Base-by-base conservation (phyloP, 768 basidiomycete genomes). In the Coprinopsis strossmayeri region DNA sequence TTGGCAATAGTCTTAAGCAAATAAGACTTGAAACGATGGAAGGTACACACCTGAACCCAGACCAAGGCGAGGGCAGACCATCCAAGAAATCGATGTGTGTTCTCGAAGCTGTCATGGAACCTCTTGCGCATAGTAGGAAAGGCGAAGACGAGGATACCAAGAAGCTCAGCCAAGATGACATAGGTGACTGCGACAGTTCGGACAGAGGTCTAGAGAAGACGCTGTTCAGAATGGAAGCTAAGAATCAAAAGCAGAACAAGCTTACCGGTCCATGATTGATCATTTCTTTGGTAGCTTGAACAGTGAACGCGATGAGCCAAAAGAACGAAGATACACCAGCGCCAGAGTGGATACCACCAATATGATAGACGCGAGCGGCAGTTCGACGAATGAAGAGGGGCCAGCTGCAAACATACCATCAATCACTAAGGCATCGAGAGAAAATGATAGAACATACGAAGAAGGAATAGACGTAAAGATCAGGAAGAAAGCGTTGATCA, bases 321-420 rank as follows among this genome's bases (percentile, higher is more conserved):
- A 78, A 66, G 2, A 74, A 64, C 1, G 73, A 75, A n/a, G 77
- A 73, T 7, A 73, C 66, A 1, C 72, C 77, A 45, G 69, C 66
- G 11, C 77, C 77, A 44, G 74, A 76, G 56, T 80, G 78, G 9
- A 73, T 72, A 54, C 78, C 78, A 26, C 77, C 78, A 50, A 76
- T 76, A 49, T 75, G 73, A 52, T 75, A 80, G 1, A 79, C 74
- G 41, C 74, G 69, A 7, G 76, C 77, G 25, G 69, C 64, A 24
- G 68, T 57, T 10, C 71, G 66, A 12, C 78, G 71, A 46, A 79
- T 58, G 62, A 67, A 70, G 52, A 66, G 53, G 13, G 61, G 77
- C 54, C 53, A 63, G 53, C 46, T 66, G 57, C 15, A 39, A 45
- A 25, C 43, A 28, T 43, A 24, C 15, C 11, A 34, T 35, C 34